phyloP scores from a whole-genome alignment of 306 rosid genomes.

The Hippophae tibetana region DNA sequence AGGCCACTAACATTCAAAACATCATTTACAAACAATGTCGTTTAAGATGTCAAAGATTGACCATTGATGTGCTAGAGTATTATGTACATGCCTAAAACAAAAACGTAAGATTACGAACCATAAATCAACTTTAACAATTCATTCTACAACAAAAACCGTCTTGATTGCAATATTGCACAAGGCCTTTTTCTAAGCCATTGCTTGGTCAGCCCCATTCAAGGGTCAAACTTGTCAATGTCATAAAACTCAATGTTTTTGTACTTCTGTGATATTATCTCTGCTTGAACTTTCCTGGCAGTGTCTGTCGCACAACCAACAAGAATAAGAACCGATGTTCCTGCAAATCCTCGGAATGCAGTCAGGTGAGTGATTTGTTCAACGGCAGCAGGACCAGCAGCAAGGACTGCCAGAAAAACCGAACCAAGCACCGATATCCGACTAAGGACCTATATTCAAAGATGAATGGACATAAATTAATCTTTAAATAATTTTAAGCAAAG shows the following conservation, averaged over 20 bases:
- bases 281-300: conserved; percentile 92
- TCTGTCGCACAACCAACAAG: conserved; percentile 95
- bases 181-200: not conserved
- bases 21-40: too few species aligned
- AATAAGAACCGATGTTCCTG: conserved; percentile 94
- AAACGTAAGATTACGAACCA: too few species aligned
- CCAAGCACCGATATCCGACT: conserved; percentile 94
- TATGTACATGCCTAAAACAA: too few species aligned
- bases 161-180: too few species aligned
- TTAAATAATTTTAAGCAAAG: not conserved
- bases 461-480: conserved; percentile 11
- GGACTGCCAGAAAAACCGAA: conserved; percentile 76
- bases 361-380: conserved; percentile 82
- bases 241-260: conserved; percentile 90
- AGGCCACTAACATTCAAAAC: too few species aligned
- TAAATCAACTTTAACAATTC: too few species aligned
- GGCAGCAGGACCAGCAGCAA: conserved; percentile 87
- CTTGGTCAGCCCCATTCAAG: conserved; percentile 9
- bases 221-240: conserved; percentile 58
- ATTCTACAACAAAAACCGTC: too few species aligned
- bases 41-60: too few species aligned
- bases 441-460: conserved; percentile 47
- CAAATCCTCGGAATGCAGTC: conserved; percentile 90
- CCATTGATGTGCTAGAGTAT: too few species aligned
- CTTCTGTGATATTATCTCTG: conserved; percentile 87